Conservation (phyloP, 2,329 filamentous ascomycete genomes). For the Verticillium alfalfae region DNA sequence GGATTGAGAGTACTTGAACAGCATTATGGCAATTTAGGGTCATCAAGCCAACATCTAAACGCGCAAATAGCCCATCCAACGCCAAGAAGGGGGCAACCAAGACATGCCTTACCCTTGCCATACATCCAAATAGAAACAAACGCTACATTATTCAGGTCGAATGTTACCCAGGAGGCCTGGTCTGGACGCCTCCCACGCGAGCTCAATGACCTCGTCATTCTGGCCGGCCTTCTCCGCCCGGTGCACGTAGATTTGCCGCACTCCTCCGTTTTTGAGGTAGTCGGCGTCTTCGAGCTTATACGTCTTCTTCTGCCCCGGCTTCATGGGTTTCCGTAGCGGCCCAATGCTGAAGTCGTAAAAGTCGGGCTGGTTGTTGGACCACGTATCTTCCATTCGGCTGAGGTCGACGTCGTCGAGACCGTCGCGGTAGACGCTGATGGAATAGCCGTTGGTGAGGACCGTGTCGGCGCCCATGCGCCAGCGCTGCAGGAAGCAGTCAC, state of each 20-base stretch:
- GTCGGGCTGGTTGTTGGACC: constrained; percentile 36
- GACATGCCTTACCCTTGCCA: not conserved
- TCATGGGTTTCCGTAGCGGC: constrained; percentile 35
- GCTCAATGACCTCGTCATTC: constrained; percentile 41
- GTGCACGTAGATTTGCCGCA: constrained; percentile 52
- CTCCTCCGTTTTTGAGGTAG: constrained; percentile 28
- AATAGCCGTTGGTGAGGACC: constrained; percentile 55
- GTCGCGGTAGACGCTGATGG: constrained; percentile 41
- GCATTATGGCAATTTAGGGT: not conserved
- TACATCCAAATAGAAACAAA: not conserved
- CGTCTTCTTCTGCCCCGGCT: constrained; percentile 40
- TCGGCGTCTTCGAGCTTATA: constrained; percentile 41
- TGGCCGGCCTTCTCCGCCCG: constrained; percentile 32
- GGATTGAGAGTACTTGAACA: not conserved
- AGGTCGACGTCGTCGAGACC: constrained; percentile 34
- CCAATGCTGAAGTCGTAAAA: constrained; percentile 47
- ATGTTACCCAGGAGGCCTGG: not conserved
- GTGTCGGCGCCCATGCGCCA: constrained; percentile 42
- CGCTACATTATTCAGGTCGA: not conserved
- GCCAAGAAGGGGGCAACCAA: not conserved
- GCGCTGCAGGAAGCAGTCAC: constrained; percentile 53
- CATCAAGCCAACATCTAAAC: not conserved
- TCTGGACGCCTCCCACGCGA: constrained; percentile 32
- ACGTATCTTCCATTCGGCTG: constrained; percentile 47
- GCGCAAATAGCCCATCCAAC: not conserved